Evolutionary conservation across 2,329 filamentous ascomycete genomes (phyloP), one percentile per base, ranked within the genome.

Genomic region (Sporothrix inflata): DNA sequence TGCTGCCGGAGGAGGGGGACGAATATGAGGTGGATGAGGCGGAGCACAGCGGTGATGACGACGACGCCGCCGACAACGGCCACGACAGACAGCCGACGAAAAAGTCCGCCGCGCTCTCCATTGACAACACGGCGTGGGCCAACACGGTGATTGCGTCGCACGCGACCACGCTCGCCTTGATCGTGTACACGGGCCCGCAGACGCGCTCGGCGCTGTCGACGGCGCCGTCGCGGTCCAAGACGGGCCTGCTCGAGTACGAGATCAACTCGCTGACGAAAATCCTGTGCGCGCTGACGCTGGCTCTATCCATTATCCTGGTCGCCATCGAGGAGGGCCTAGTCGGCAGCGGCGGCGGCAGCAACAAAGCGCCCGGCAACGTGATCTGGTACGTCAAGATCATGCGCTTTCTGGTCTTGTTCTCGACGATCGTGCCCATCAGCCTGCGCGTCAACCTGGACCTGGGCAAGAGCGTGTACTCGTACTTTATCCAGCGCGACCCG

Each of bases 201-300:
- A 99, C 96, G 1, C 90, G 97, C 73, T 97, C 97, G 34, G 94
- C 96, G 6, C 86, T 99, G 45, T 98, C 96, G 0, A 99, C 96
- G 6, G 93, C 94, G 1, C 90, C 93, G 1, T 97, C 95, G 2
- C 89, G 96, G 53, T 98, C 94, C 4, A 99, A 99, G 82, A 96
- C 93, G 0, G 97, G 97, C 1, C 85, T 99, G 3, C 83, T 99
- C 24, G 96, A 99, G 82, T 92, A 94, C 77, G 97, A 99, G 81
- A 98, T 99, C 82, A 99, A 99, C 81, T 95, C 93, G 4, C 83
- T 99, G 61, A 98, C 95, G 51, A 99, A 99, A 79, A 99, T 98
- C 67, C 86, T 99, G 1, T 99, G 96, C 78, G 89, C 91, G 7
- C 86, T 99, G 73, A 99, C 96, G 0, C 84, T 98, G 1, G 89